Base-by-base conservation (phyloP, 352 stramenopile genomes). In the Phytopythium mirpurense region DNA sequence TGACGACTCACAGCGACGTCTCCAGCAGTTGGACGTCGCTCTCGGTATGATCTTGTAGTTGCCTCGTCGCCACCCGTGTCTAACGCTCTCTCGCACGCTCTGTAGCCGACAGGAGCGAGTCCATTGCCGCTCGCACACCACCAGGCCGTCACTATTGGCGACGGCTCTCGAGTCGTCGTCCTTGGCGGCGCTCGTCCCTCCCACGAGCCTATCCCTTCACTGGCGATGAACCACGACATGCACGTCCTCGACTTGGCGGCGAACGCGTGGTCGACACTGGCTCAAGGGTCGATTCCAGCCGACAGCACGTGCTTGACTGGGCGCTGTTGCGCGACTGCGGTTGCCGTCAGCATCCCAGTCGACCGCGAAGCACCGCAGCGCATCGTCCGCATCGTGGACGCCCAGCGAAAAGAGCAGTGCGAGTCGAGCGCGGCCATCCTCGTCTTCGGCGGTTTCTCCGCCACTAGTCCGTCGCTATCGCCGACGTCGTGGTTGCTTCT, bases 381-480 rank as follows among this genome's bases (percentile, higher is more conserved):
- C 24, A 54, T 69, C 19, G 21, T 56, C n/a, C 57, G 56, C 12
- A 55, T 66, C 14, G 41, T 42, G 7, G 59, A 69, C 18, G 67
- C 62, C 18, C 51, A 40, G 11, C 32, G 31, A 23, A 47, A 44
- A 9, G 67, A 71, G 8, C 23, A 54, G 14, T 67, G 60, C 37
- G 47, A 58, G 24, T 19, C 51, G 2, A 54, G 56, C 7, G 63
- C 69, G 10, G 48, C 52, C 6, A 65, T 85, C n/a, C 38, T 86
- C 18, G 61, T 90, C 31, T 87, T 84, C 38, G 78, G 78, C 4
- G 77, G 79, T 8, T 81, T 78, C 47, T 74, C 68, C 14, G 54
- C 72, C 21, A 57, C 63, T 14, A 62, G 62, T 1, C 49, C 59
- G 37, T 59, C 55, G 7, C 29, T 71, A 3, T n/a, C 32, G 7